phyloP scores from a whole-genome alignment of 2,329 filamentous ascomycete species.

The Tolypocladium guangdongense region DNA sequence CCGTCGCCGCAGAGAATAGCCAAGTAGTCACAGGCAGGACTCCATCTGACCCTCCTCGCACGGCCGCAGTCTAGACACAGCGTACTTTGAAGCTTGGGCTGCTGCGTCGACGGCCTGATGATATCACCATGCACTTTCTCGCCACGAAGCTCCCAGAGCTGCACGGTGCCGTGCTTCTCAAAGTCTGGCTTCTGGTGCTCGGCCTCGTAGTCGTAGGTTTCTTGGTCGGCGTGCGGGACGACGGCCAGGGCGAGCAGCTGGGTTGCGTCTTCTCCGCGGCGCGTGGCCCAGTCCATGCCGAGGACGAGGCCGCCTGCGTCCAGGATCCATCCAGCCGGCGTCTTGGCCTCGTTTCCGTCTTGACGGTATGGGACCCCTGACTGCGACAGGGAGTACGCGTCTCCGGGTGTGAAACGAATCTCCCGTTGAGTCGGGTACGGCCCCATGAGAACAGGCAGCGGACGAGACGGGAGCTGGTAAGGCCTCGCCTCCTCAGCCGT shows the following conservation, averaged over 20 bases:
- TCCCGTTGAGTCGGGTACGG: constrained; percentile 19
- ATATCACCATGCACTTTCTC: constrained; percentile 18
- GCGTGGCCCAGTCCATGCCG: constrained; percentile 41
- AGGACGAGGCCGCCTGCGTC: constrained; percentile 43
- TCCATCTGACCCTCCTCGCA: constrained; percentile 41
- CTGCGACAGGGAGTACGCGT: constrained; percentile 14
- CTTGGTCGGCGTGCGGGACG: constrained; percentile 39
- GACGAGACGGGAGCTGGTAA: constrained; percentile 16
- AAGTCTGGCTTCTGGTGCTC: constrained; percentile 25
- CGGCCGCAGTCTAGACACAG: constrained; percentile 41
- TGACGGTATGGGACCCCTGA: constrained; percentile 17
- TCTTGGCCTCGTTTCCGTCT: constrained; percentile 11
- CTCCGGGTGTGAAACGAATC: constrained; percentile 15
- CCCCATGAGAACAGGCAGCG: constrained; percentile 23
- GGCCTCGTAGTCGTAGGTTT: constrained; percentile 26
- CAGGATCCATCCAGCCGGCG: constrained; percentile 38
- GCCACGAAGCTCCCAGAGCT: constrained; percentile 38
- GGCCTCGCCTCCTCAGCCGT: constrained; percentile 14
- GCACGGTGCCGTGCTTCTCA: constrained; percentile 34
- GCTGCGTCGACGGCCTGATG: constrained; percentile 19
- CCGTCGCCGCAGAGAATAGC: constrained; percentile 42
- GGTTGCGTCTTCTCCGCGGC: constrained; percentile 17
- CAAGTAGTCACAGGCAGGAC: constrained; percentile 34
- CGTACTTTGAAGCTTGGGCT: constrained; percentile 29
- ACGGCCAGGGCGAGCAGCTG: constrained; percentile 43